Base-by-base conservation (phyloP, 1,139 yeast genomes). In the Diutina rugosa region DNA sequence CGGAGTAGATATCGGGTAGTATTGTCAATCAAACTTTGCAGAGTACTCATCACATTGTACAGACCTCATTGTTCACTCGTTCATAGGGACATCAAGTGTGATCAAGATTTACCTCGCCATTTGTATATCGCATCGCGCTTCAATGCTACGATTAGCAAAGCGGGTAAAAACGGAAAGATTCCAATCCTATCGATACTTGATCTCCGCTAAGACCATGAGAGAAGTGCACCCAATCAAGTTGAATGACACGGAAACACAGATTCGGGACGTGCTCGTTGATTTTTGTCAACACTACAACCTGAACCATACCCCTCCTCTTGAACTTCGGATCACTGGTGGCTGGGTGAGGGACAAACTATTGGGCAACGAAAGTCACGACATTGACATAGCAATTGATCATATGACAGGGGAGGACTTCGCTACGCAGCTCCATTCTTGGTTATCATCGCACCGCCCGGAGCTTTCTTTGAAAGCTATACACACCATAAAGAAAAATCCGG, bases 271-370 rank as follows among this genome's bases (percentile, higher is more conserved):
- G 26, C 69, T 85, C 56, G 72, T 74, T 38, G 76, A 72, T 46
- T 80, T 74, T 63, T 72, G 78, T 61, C 58, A 66, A 54, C 63
- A 68, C 57, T 74, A 76, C 60, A 74, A 76, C 57, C 30, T 59
- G 16, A 49, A 56, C 28, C 51, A 60, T 1, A 26, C 56, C 14
- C 46, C 32, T 45, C 60, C 59, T 29, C 59, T 77, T 28, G 84
- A 80, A 41, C 75, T 91, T 26, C 71, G 99, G 60, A 87, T 93
- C 63, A 91, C 98, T 0, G 99, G 99, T 41, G 99, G 99, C 0
- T 93, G 99, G 99, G 99, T 93, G 6, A 79, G 99, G 63, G 99
- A 93, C 69, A 93, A 93, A 71, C 72, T 93, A 46, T 73, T 95
- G 47, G 95, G 95, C 0, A 76, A 78, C 55, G 83, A 81, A 41